Percentiles rank a stretch among this genome's conserved stretches.
Evolutionary conservation across 2,329 filamentous ascomycete species (phyloP).

Genomic region (Arthrobotrys conoides): DNA sequence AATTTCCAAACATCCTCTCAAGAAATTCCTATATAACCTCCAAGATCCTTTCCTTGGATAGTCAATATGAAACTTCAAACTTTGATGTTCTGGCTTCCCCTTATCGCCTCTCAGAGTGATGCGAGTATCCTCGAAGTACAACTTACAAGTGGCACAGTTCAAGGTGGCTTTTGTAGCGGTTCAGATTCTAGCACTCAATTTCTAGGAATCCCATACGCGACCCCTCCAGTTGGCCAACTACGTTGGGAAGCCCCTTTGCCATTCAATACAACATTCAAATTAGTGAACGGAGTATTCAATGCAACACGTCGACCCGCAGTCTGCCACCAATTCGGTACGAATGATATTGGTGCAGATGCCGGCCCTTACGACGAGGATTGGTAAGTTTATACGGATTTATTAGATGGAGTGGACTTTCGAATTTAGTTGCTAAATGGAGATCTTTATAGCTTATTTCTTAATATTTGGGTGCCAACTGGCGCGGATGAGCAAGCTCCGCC

Average conservation of each 20-base stretch:
- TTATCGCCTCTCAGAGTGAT: background rate
- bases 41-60: background rate
- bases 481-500: background rate
- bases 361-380: conserved; percentile 46
- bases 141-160: conserved; percentile 10
- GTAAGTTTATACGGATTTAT: conserved; percentile 25
- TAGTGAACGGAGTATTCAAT: conserved; percentile 24
- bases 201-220: conserved; percentile 44
- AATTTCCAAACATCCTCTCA: no score
- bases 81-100: background rate
- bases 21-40: no score
- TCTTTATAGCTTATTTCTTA: conserved; percentile 32
- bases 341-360: background rate
- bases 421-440: background rate
- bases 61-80: conserved; percentile 1
- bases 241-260: conserved; percentile 48
- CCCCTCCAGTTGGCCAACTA: conserved; percentile 36
- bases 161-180: conserved; percentile 21
- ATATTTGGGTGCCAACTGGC: conserved; percentile 38
- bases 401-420: no score
- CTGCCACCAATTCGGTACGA: conserved; percentile 41
- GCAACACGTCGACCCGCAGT: conserved; percentile 22
- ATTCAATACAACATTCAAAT: conserved; percentile 39
- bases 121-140: conserved; percentile 30
- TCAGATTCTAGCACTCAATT: conserved; percentile 31